These are phyloP conservation scores for Globisporangium perplexum DNA, from an alignment of 352 stramenopile genomes.

Conservation along the genomic window DNA sequence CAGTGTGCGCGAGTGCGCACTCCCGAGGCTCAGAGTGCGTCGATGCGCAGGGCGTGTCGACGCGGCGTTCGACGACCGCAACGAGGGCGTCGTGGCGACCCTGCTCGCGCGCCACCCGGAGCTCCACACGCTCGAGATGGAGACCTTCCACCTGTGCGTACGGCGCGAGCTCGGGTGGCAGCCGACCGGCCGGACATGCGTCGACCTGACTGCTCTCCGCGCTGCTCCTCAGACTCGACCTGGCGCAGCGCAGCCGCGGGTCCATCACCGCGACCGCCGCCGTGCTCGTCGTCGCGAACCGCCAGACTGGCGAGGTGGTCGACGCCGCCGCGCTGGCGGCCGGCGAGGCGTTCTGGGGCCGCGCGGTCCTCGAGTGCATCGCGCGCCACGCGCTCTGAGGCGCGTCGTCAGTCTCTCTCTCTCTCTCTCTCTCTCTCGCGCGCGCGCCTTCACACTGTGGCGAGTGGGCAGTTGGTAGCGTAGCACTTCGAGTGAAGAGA, in stretches of 20 bases:
- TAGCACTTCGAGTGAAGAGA: no score
- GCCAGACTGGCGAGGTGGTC: constrained; percentile 30
- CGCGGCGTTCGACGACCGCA: constrained; percentile 55
- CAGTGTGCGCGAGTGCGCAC: not conserved
- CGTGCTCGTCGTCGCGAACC: constrained; percentile 39
- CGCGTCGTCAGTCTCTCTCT: no score
- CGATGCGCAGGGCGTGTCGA: constrained; percentile 27
- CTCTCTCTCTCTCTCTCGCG: no score
- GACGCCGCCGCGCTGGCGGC: constrained; percentile 22
- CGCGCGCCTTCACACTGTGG: no score
- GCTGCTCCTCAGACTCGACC: constrained; percentile 24
- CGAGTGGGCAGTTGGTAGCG: no score
- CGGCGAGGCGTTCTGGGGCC: constrained; percentile 30
- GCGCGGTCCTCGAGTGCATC: constrained; percentile 22
- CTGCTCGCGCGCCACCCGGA: constrained; percentile 24
- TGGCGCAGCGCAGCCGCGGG: constrained; percentile 36
- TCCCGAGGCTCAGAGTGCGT: not conserved
- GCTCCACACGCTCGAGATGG: constrained; percentile 60
- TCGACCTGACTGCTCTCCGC: no score
- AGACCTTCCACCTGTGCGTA: constrained; percentile 59
- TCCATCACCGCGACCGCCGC: constrained; percentile 31
- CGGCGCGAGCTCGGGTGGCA: no score
- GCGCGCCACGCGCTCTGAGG: constrained; percentile 1
- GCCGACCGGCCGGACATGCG: no score
- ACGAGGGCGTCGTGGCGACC: constrained; percentile 34